Percentiles rank a stretch among this genome's conserved stretches.
Evolutionary conservation across 805 yeast genomes (phyloP).

Genomic region (Kluyveromyces starmeri): DNA sequence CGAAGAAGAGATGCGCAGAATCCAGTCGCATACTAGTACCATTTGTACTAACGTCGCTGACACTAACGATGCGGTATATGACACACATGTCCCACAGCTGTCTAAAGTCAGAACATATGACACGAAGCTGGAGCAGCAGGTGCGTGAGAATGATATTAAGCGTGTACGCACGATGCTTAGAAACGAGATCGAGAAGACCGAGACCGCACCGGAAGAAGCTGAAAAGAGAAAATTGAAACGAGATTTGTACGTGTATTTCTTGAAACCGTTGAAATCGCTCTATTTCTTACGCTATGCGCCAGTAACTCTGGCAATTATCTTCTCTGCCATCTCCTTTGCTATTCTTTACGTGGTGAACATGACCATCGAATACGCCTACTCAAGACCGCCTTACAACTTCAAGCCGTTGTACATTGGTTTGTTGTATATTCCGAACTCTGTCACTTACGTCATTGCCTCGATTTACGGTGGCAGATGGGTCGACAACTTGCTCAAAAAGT

Average conservation of each 20-base stretch:
- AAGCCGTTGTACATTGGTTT: constrained; percentile 58
- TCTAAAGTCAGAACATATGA: constrained; percentile 17
- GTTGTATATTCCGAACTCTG: constrained; percentile 75
- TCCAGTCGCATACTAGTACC: constrained; percentile 16
- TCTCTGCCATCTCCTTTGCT: constrained; percentile 65
- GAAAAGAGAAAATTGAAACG: constrained; percentile 10
- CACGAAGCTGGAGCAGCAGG: constrained; percentile 11
- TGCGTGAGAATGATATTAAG: constrained; percentile 19
- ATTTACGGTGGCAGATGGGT: constrained; percentile 77
- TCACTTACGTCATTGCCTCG: constrained; percentile 66
- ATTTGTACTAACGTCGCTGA: not conserved
- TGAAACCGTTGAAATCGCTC: constrained; percentile 56
- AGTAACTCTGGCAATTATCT: constrained; percentile 53
- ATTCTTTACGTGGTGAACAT: constrained; percentile 66
- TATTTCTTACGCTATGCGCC: constrained; percentile 64
- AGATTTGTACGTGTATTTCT: constrained; percentile 38
- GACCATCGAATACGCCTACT: constrained; percentile 56
- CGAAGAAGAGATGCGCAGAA: constrained; percentile 12
- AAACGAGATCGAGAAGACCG: constrained; percentile 16
- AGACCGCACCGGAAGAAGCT: constrained; percentile 4
- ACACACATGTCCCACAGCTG: constrained; percentile 19
- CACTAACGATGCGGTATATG: constrained; percentile 14
- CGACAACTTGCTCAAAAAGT: constrained; percentile 49
- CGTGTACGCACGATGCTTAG: constrained; percentile 20
- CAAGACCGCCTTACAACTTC: constrained; percentile 62